Evolutionary conservation across 225 moss, liverwort and hornwort genomes (phyloP).

Genomic region (Pseudoscleropodium purum): DNA sequence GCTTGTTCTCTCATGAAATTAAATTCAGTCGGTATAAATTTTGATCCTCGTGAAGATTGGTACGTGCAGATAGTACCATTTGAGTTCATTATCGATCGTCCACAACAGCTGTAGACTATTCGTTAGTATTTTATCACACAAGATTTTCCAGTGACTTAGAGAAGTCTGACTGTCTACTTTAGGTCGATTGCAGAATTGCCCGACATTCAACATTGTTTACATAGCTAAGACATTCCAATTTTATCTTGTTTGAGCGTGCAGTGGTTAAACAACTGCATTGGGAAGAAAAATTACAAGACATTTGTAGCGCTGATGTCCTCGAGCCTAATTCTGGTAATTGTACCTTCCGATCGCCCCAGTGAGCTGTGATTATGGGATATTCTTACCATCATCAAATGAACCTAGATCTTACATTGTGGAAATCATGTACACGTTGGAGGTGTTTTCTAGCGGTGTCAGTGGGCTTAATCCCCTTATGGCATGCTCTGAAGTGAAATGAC

Average conservation of each 20-base stretch:
- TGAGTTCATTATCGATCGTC: not conserved
- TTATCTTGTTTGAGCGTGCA: conserved; percentile 24
- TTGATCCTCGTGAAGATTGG: not conserved
- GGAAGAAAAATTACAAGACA: conserved; percentile 81
- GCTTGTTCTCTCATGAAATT: not conserved
- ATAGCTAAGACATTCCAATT: not conserved
- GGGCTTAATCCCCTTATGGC: not conserved
- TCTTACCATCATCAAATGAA: not conserved
- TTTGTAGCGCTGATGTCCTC: conserved; percentile 82
- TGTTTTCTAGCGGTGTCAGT: not conserved
- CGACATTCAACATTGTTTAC: not conserved
- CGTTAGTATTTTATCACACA: not conserved
- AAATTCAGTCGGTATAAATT: not conserved
- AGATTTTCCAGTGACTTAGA: not conserved
- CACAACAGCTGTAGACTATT: not conserved
- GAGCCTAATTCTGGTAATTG: conserved; percentile 55
- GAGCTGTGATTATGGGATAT: not conserved
- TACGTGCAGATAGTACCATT: not conserved
- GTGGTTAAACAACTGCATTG: conserved; percentile 99
- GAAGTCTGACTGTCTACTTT: not conserved
- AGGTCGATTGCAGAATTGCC: not conserved
- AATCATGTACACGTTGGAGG: not conserved
- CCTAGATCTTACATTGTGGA: not conserved
- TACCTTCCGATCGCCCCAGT: not conserved
- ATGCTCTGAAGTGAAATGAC: not conserved